Evolutionary conservation across 805 yeast genomes (phyloP).

Genomic region (Metschnikowia peoriensis): DNA sequence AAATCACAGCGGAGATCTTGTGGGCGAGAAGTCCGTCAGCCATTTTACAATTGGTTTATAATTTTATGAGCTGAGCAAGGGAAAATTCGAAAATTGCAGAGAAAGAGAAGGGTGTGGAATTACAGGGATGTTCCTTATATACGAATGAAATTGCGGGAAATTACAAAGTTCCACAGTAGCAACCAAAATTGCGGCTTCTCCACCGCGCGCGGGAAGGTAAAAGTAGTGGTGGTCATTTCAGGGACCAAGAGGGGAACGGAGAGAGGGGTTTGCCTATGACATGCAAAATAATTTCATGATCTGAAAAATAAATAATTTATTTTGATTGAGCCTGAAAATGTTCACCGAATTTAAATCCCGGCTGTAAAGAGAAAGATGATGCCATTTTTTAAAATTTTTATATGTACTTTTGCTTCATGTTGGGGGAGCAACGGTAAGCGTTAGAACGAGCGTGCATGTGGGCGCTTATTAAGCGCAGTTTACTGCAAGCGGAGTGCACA

Average conservation of each 20-base stretch:
- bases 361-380: too few relatives aligned
- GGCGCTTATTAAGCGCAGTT: background rate
- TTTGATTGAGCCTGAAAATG: too few relatives aligned
- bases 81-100: background rate
- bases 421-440: background rate
- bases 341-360: too few relatives aligned
- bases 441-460: background rate
- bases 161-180: conserved; percentile 2
- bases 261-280: background rate
- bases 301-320: too few relatives aligned
- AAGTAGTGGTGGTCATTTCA: conserved; percentile 9
- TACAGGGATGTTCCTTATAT: conserved; percentile 2
- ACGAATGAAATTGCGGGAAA: conserved; percentile 1
- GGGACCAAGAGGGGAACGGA: conserved; percentile 1
- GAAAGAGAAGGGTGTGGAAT: background rate
- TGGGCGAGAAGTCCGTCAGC: conserved; percentile 25
- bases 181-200: conserved; percentile 5
- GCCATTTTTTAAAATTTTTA: too few relatives aligned
- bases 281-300: too few relatives aligned
- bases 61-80: background rate
- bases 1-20: conserved; percentile 47
- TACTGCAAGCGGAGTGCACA: background rate
- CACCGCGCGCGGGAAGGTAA: conserved; percentile 7
- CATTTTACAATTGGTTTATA: background rate
- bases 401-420: too few relatives aligned